Evolutionary conservation across 306 rosid genomes (phyloP), one percentile per base, ranked within the genome.

Genomic region (Rosa rugosa): DNA sequence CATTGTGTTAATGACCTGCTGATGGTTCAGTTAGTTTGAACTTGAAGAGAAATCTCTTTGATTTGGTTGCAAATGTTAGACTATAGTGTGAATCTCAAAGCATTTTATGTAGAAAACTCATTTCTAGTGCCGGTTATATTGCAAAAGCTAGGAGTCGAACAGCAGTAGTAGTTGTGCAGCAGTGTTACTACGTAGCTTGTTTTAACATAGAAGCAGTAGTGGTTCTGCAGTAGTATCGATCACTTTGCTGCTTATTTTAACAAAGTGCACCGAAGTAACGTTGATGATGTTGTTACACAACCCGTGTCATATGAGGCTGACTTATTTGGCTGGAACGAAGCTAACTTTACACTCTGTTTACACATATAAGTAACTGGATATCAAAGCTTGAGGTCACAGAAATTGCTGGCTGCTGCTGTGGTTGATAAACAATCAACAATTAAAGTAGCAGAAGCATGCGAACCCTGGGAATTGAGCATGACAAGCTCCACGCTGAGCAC

Each of bases 361-460:
- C 49, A 45, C 6, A 34, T 5, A 9, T 5, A 9, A 6, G 25
- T 17, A 23, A 57, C n/a, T 27, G 31, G 40, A 25, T 10, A 13
- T 4, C 60, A 25, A 6, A 59, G 68, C 25, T 60, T 36, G 16
- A 51, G 11, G 41, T 46, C 36, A 22, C 34, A 45, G 70, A 3
- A 17, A 11, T 5, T 31, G 77, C 62, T 38, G 7, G 49, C 14
- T 72, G 41, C 8, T 72, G 77, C 62, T 40, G 8, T 62, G 2
- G 54, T 60, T 51, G 60, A 12, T 63, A 5, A 45, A 13, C 42
- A 64, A 65, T 83, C 66, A 83, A 36, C 87, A 83, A 8, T 51
- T 68, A 23, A 75, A 79, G 81, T 83, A 83, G 76, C 88, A 85
- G 83, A 85, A 80, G 83, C 91, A 85, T 18, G 84, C 88, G 22